Conservation (phyloP, 371 early-diverging fungal species). For the Mucor irregularis region DNA sequence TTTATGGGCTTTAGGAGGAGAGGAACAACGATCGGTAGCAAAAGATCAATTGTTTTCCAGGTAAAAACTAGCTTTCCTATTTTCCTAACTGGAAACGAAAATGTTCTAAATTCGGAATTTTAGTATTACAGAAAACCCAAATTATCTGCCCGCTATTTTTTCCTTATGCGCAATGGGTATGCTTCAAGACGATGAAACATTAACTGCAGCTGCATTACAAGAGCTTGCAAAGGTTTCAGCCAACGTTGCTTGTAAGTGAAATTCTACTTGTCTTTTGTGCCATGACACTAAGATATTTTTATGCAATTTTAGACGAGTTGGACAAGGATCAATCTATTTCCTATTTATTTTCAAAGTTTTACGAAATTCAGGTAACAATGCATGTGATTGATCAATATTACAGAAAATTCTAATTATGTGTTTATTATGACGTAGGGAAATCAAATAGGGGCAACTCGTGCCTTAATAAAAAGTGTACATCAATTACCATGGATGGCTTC, state of each 20-base stretch:
- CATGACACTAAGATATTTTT: no score
- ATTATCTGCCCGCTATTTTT: conserved; percentile 69
- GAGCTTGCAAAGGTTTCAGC: conserved; percentile 69
- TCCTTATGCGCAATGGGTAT: conserved; percentile 81
- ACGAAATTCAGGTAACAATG: conserved; percentile 33
- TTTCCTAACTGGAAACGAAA: no score
- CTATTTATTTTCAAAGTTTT: conserved; percentile 38
- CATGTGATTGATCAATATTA: conserved; percentile 1
- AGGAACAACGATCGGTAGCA: conserved; percentile 76
- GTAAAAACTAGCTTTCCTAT: no score
- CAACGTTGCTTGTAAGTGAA: conserved; percentile 43
- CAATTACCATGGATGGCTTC: conserved; percentile 40
- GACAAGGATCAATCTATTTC: conserved; percentile 41
- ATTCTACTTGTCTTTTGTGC: not conserved
- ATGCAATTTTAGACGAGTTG: conserved; percentile 31
- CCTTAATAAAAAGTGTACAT: conserved; percentile 38
- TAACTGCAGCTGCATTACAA: conserved; percentile 74
- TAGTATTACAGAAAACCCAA: conserved; percentile 57
- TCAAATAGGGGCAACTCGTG: conserved; percentile 23
- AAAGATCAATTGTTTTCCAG: conserved; percentile 77
- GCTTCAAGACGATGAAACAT: conserved; percentile 66
- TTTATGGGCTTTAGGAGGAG: conserved; percentile 83
- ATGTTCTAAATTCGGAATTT: not conserved
- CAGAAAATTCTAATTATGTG: not conserved
- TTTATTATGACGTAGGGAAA: conserved; percentile 25